These are phyloP conservation scores for Mycogone perniciosa DNA, from an alignment of 2,329 filamentous ascomycete genomes.

Conservation along the genomic window DNA sequence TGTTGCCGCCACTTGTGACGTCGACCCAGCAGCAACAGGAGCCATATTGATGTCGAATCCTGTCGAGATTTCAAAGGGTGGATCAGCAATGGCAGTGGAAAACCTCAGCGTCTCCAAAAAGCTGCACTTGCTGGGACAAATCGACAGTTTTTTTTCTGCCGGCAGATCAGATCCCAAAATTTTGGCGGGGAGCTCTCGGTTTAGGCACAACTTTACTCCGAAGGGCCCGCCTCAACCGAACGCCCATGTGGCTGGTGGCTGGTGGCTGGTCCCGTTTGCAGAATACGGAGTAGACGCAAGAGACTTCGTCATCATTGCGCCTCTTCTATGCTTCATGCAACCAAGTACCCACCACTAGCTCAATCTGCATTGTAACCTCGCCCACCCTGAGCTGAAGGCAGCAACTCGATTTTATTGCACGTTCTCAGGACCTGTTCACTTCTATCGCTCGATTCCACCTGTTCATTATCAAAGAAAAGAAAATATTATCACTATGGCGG, in stretches of 20 bases:
- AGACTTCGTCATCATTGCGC: slow-evolving; percentile 24
- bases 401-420: slow-evolving; percentile 3
- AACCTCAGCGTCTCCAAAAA: neutral
- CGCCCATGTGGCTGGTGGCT: neutral
- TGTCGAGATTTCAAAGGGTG: neutral
- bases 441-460: neutral
- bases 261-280: neutral
- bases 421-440: neutral
- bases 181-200: slow-evolving; percentile 14
- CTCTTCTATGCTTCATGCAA: slow-evolving; percentile 15
- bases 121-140: neutral
- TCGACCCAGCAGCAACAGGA: slow-evolving; percentile 15
- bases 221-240: neutral
- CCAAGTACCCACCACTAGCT: slow-evolving; percentile 8
- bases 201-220: slow-evolving; percentile 16
- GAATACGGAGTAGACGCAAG: neutral
- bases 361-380: slow-evolving; percentile 1
- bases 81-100: neutral
- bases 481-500: slow-evolving; percentile 28
- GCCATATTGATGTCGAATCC: slow-evolving; percentile 9
- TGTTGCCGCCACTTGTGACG: neutral
- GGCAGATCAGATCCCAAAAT: slow-evolving; percentile 3
- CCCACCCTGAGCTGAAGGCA: slow-evolving; percentile 6
- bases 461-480: neutral
- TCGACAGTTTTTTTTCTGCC: slow-evolving; percentile 22